phyloP scores from a whole-genome alignment of 73 alveolate genomes.

The Loxodes magnus region DNA sequence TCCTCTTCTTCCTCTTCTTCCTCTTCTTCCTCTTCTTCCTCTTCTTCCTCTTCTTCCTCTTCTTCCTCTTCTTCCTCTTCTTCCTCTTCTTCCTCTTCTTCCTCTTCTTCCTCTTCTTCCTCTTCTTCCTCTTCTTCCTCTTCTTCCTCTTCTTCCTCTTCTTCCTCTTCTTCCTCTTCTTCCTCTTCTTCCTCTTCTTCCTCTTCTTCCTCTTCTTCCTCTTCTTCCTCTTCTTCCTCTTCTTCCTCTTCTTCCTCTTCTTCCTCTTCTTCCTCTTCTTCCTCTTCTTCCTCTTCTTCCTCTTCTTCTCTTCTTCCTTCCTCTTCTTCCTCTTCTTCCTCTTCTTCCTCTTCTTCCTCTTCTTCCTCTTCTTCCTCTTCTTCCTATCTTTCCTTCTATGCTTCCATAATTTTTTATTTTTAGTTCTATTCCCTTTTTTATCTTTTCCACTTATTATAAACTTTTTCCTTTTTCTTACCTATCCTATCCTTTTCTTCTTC shows the following conservation, averaged over 20 bases:
- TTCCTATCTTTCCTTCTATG: neutral
- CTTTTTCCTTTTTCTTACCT: no score
- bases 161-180: slow-evolving; percentile 3
- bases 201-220: slow-evolving; percentile 4
- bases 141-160: slow-evolving; percentile 1
- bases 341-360: neutral
- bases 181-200: neutral
- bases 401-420: neutral
- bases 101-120: neutral
- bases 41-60: neutral
- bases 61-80: neutral
- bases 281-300: slow-evolving; percentile 6
- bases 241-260: slow-evolving; percentile 6
- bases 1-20: neutral
- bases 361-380: neutral
- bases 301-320: slow-evolving; percentile 13
- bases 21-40: neutral
- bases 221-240: slow-evolving; percentile 7
- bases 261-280: slow-evolving; percentile 9
- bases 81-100: neutral
- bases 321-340: slow-evolving; percentile 2
- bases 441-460: no score
- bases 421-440: neutral
- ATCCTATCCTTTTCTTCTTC: neutral
- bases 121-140: neutral